Percentiles rank a stretch among this genome's conserved stretches.
These are phyloP conservation scores for Fonsecaea pugnacius DNA, from an alignment of 2,329 filamentous ascomycete species.

Conservation along the genomic window DNA sequence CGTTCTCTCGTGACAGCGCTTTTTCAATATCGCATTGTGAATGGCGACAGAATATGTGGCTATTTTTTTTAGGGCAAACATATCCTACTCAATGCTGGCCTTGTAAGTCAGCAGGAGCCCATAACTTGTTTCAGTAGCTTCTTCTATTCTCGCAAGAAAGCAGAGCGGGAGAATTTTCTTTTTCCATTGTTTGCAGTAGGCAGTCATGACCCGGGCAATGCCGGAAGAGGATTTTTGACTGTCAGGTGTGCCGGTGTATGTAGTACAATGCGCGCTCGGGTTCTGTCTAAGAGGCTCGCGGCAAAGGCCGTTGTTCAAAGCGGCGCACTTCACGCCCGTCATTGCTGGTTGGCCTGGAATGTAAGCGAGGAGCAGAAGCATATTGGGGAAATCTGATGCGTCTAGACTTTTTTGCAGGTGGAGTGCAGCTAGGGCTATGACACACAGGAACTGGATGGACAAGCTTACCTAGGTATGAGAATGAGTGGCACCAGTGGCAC, in stretches of 20 bases:
- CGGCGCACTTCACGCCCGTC: constrained; percentile 21
- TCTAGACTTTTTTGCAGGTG: constrained; percentile 29
- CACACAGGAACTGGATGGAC: constrained; percentile 26
- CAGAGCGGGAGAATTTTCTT: background rate
- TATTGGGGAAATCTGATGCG: constrained; percentile 18
- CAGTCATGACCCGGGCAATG: constrained; percentile 14
- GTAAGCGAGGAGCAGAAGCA: constrained; percentile 8
- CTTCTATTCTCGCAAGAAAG: background rate
- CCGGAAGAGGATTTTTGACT: constrained; percentile 17
- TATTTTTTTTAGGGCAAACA: background rate
- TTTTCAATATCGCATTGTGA: background rate
- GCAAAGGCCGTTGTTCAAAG: constrained; percentile 15
- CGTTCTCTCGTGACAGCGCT: background rate
- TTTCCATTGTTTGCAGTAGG: background rate
- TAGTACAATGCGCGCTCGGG: background rate
- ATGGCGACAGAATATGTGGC: background rate
- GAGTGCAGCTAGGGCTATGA: constrained; percentile 28
- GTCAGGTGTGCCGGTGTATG: constrained; percentile 16
- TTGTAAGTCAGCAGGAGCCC: background rate
- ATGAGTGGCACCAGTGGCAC: background rate
- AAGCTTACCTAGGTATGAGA: background rate
- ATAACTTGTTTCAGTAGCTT: background rate
- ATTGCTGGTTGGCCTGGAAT: background rate
- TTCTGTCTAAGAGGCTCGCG: constrained; percentile 8
- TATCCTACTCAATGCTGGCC: background rate